Evolutionary conservation across 2,329 filamentous ascomycete genomes (phyloP), one percentile per base, ranked within the genome.

Genomic region (Rhynchosporium graminicola): DNA sequence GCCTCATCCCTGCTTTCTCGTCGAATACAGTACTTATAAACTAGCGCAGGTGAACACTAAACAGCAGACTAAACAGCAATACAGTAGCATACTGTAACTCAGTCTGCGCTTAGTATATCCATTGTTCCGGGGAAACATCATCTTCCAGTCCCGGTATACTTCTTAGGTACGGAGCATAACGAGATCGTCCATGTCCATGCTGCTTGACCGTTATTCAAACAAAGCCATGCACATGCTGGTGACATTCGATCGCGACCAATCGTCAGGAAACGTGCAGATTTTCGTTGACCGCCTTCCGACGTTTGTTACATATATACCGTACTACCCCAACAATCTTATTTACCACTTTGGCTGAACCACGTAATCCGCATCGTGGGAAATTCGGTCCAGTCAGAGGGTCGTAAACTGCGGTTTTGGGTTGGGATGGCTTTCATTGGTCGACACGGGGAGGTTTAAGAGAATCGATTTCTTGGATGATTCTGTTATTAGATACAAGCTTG

Each of bases 201-300:
- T 43, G 43, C 10, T 36, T 36, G 33, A 36, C 33, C 33, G 33
- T 36, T 43, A 29, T 33, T 50, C 51, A 48, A n/a, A 20, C 51
- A 48, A n/a, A 20, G 33, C 42, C 33, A 38, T 36, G 43, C 20
- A 20, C 20, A 20, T 31, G 43, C 13, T 42, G 40, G 40, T 31
- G 31, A 46, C 60, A 26, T 45, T 28, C 59, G 33, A 38, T 67
- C 55, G 47, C 62, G 60, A 58, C 68, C 68, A 63, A 67, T 67
- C 66, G 63, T 65, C 45, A 51, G 43, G 63, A 59, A 69, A 69
- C 66, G 68, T 69, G 68, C 50, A 33, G 42, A 31, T 20, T 33
- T 20, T 38, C 31, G 61, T 60, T 59, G 57, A 65, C 63, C 63
- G 57, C 58, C 58, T 47, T 51, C 51, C 57, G 45, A 48, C 45